Conservation (phyloP, 352 stramenopile genomes). For the Phytophthora kernoviae region DNA sequence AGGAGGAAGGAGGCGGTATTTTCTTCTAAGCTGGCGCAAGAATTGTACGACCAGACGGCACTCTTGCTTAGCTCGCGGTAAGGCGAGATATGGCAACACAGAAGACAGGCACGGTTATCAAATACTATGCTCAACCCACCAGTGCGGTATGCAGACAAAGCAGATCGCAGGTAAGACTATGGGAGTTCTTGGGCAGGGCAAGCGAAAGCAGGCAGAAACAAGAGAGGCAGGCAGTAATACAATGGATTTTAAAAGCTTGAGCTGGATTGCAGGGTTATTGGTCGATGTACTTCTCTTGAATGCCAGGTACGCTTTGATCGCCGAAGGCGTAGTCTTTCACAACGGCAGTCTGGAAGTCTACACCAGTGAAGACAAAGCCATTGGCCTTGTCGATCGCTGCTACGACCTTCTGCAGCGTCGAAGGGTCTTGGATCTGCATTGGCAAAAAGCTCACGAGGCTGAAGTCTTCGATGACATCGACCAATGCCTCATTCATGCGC, state of each 20-base stretch:
- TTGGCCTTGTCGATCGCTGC: constrained; percentile 85
- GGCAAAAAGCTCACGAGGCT: constrained; percentile 85
- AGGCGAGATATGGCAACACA: constrained; percentile 10
- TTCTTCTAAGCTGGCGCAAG: constrained; percentile 69
- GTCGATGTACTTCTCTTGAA: constrained; percentile 80
- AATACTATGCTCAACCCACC: constrained; percentile 10
- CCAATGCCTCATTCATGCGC: constrained; percentile 83
- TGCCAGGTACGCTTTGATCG: constrained; percentile 54
- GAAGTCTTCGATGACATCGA: constrained; percentile 89
- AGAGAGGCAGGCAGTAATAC: constrained; percentile 28
- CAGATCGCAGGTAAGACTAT: constrained; percentile 12
- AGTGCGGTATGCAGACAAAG: constrained; percentile 14
- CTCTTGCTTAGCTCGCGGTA: constrained; percentile 12
- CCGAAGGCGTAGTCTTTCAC: constrained; percentile 76
- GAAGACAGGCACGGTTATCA: constrained; percentile 14
- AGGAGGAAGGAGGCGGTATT: constrained; percentile 80
- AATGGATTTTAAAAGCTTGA: constrained; percentile 35
- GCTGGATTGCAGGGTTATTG: constrained; percentile 16
- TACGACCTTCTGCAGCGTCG: constrained; percentile 68
- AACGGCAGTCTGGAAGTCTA: constrained; percentile 81
- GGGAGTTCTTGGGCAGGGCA: constrained; percentile 1
- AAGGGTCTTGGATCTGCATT: constrained; percentile 80
- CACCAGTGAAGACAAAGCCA: constrained; percentile 79
- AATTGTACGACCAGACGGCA: constrained; percentile 14
- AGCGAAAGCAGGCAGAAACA: constrained; percentile 7